Conservation (phyloP, 306 rosid genomes). For the Vachellia collinsii region DNA sequence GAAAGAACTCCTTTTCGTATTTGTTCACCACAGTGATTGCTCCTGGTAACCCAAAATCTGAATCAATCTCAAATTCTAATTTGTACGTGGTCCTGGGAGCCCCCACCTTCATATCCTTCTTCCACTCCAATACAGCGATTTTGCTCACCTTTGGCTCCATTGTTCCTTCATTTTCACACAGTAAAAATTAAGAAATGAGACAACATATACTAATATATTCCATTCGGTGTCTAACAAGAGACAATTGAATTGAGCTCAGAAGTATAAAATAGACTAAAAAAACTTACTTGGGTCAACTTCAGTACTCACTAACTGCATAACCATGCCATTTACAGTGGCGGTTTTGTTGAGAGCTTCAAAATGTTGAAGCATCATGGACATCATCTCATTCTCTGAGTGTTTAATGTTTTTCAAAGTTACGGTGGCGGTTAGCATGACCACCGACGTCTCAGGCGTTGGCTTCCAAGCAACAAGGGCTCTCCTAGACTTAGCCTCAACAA, state of each 20-base stretch:
- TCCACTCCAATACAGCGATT: conserved; percentile 29
- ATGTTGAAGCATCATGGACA: conserved; percentile 24
- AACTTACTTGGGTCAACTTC: conserved; percentile 39
- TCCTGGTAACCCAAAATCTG: conserved; percentile 50
- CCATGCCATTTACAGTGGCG: not conserved
- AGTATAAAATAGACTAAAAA: not conserved
- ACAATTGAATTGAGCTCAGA: not conserved
- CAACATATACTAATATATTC: not conserved
- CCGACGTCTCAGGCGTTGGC: not conserved
- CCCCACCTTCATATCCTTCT: not conserved
- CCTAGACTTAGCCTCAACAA: not conserved
- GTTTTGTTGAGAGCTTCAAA: conserved; percentile 9
- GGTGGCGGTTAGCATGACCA: conserved; percentile 16
- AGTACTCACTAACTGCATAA: conserved; percentile 44
- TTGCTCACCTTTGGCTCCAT: conserved; percentile 46
- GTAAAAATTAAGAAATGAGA: not conserved
- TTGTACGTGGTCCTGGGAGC: not conserved
- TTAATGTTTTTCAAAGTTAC: conserved; percentile 21
- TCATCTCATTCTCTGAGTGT: conserved; percentile 15
- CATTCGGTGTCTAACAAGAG: not conserved
- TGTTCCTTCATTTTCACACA: conserved; percentile 33
- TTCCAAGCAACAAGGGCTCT: not conserved
- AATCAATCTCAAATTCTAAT: conserved; percentile 27
- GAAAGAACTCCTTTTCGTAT: conserved; percentile 42
- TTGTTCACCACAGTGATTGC: conserved; percentile 44